A percentile compares a stretch with the other conserved stretches of the same genome.
Conservation (phyloP, 768 basidiomycete genomes). For the Lepiota brunneoincarnata region DNA sequence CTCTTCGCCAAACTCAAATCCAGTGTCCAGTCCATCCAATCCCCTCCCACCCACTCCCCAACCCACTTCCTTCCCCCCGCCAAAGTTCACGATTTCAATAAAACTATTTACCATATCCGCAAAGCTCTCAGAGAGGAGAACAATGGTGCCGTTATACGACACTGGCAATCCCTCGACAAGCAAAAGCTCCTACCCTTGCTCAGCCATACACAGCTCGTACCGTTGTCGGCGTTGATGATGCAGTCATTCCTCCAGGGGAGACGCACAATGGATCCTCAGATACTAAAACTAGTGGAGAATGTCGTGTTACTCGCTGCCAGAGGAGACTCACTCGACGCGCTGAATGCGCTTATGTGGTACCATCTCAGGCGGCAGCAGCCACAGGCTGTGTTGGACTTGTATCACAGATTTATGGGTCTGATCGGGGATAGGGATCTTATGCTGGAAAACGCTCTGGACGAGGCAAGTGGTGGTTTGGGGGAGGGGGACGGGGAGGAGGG, state of each 20-base stretch:
- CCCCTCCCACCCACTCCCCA: neutral
- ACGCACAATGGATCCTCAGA: neutral
- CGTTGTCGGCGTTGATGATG: slow-evolving; percentile 29
- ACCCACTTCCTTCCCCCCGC: slow-evolving; percentile 11
- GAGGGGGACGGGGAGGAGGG: neutral
- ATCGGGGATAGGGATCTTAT: slow-evolving; percentile 18
- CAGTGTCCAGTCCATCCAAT: neutral
- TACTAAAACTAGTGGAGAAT: slow-evolving; percentile 29
- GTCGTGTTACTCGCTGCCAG: slow-evolving; percentile 51
- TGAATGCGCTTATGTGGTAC: slow-evolving; percentile 47
- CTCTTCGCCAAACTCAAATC: slow-evolving; percentile 8
- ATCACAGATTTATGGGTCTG: slow-evolving; percentile 32
- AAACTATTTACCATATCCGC: slow-evolving; percentile 35
- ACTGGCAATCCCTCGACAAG: slow-evolving; percentile 44
- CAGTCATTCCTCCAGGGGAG: neutral
- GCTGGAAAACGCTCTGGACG: neutral
- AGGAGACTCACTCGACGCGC: slow-evolving; percentile 40
- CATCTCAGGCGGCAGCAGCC: slow-evolving; percentile 40
- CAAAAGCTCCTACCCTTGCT: slow-evolving; percentile 44
- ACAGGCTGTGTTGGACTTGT: slow-evolving; percentile 42
- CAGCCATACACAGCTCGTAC: slow-evolving; percentile 36
- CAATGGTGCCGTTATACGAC: slow-evolving; percentile 20
- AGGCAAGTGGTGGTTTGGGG: neutral
- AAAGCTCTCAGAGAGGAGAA: slow-evolving; percentile 35
- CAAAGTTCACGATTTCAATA: slow-evolving; percentile 23